Conservation (phyloP, 2,329 filamentous ascomycete genomes). For the Exophiala mesophila region DNA sequence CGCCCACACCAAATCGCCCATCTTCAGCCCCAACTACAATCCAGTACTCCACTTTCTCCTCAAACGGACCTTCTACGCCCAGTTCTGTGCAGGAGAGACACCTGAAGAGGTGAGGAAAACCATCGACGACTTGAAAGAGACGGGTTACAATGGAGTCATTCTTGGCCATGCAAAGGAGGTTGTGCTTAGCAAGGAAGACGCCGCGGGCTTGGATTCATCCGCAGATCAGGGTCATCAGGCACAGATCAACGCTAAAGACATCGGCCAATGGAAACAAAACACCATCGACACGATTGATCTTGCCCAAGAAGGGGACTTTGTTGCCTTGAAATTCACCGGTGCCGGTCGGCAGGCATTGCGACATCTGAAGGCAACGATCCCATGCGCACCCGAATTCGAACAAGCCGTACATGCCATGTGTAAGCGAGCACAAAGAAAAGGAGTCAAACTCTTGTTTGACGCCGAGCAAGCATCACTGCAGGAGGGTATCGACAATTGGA, state of each 20-base stretch:
- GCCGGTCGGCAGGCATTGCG: constrained; percentile 69
- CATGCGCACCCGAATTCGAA: constrained; percentile 60
- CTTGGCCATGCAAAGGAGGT: constrained; percentile 80
- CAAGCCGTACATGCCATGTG: constrained; percentile 71
- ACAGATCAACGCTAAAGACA: constrained; percentile 26
- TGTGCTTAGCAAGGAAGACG: constrained; percentile 51
- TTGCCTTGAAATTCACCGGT: constrained; percentile 73
- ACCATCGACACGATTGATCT: constrained; percentile 65
- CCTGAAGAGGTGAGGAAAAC: constrained; percentile 62
- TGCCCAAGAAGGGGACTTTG: constrained; percentile 51
- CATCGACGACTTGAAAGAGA: constrained; percentile 59
- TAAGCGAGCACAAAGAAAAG: constrained; percentile 61
- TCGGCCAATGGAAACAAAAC: constrained; percentile 63
- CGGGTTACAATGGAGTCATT: constrained; percentile 80
- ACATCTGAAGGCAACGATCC: constrained; percentile 57
- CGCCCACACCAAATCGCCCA: constrained; percentile 60
- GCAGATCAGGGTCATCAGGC: constrained; percentile 12
- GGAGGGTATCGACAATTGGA: constrained; percentile 75
- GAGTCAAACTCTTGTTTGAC: constrained; percentile 73
- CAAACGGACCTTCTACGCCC: constrained; percentile 80
- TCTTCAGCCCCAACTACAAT: constrained; percentile 73
- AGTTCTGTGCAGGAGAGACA: constrained; percentile 84
- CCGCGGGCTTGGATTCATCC: constrained; percentile 19
- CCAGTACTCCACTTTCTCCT: constrained; percentile 64
- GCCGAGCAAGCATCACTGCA: constrained; percentile 80